Evolutionary conservation across 1,139 yeast genomes (phyloP).

Genomic region (Taiozyma sp.): DNA sequence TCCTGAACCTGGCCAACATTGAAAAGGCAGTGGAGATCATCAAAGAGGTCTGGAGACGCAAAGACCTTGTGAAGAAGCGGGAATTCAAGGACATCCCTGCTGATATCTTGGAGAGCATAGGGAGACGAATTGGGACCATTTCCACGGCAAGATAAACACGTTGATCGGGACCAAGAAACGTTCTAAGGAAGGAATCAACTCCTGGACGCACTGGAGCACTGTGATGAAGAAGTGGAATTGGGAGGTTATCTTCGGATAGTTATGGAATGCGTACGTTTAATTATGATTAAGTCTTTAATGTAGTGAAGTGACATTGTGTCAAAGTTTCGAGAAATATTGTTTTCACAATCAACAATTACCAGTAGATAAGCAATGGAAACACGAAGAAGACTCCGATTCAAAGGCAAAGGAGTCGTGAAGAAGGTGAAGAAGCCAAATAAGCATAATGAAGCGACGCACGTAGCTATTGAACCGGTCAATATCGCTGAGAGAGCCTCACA

Average conservation of each 20-base stretch:
- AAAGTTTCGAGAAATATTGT: not conserved
- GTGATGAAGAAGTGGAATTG: slow-evolving; percentile 74
- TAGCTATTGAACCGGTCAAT: not conserved
- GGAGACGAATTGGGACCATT: slow-evolving; percentile 13
- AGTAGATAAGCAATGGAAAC: not conserved
- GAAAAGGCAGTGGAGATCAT: slow-evolving; percentile 65
- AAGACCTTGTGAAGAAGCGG: slow-evolving; percentile 32
- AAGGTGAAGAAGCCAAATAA: not conserved
- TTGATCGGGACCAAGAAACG: slow-evolving; percentile 32
- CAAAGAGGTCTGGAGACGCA: slow-evolving; percentile 62
- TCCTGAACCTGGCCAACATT: slow-evolving; percentile 60
- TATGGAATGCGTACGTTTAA: not conserved
- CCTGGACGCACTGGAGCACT: slow-evolving; percentile 60
- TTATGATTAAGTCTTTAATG: not conserved
- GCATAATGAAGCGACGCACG: not conserved
- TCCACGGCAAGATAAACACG: slow-evolving; percentile 21
- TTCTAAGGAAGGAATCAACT: slow-evolving; percentile 41
- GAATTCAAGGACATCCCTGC: not conserved
- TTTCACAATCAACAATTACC: not conserved
- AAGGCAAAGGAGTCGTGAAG: not conserved
- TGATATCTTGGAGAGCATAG: not conserved
- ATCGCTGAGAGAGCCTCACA: not conserved
- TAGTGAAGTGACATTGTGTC: not conserved
- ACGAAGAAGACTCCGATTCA: not conserved
- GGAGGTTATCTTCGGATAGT: slow-evolving; percentile 45